These are phyloP conservation scores for Hymenoscyphus infarciens DNA, from an alignment of 2,329 filamentous ascomycete genomes.

Conservation along the genomic window DNA sequence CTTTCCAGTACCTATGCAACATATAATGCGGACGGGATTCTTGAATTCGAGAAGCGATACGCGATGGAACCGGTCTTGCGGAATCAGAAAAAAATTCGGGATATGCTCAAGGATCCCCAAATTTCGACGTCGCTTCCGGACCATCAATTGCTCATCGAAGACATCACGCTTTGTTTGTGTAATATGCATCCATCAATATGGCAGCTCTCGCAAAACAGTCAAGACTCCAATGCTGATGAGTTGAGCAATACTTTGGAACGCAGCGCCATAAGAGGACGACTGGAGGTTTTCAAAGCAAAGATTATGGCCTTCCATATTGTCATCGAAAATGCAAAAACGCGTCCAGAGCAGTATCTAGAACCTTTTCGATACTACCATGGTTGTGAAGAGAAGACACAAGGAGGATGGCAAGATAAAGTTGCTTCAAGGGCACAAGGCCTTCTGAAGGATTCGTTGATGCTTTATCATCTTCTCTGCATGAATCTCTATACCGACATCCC, in stretches of 20 bases:
- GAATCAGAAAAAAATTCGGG: conserved; percentile 19
- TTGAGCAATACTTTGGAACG: conserved; percentile 15
- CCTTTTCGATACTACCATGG: conserved; percentile 20
- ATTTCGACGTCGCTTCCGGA: conserved; percentile 8
- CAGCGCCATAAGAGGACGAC: conserved; percentile 18
- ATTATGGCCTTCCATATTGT: conserved; percentile 9
- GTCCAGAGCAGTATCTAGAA: background rate
- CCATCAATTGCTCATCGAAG: conserved; percentile 25
- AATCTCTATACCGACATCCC: conserved; percentile 38
- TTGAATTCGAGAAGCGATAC: conserved; percentile 37
- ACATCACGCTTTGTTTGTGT: conserved; percentile 28
- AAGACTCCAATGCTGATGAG: conserved; percentile 6
- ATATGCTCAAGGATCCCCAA: conserved; percentile 18
- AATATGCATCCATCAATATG: conserved; percentile 24
- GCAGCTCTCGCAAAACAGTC: conserved; percentile 13
- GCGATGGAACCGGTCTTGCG: conserved; percentile 36
- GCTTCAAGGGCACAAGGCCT: conserved; percentile 32
- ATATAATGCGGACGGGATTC: conserved; percentile 40
- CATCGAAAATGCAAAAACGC: conserved; percentile 11
- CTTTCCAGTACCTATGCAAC: conserved; percentile 36
- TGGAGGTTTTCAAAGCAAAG: conserved; percentile 22
- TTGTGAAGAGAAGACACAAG: conserved; percentile 23
- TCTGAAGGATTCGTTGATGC: conserved; percentile 36
- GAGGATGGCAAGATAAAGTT: conserved; percentile 19
- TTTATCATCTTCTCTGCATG: conserved; percentile 39